These are phyloP conservation scores for Termitomyces sp. DNA, from an alignment of 768 basidiomycete species.

Conservation along the genomic window DNA sequence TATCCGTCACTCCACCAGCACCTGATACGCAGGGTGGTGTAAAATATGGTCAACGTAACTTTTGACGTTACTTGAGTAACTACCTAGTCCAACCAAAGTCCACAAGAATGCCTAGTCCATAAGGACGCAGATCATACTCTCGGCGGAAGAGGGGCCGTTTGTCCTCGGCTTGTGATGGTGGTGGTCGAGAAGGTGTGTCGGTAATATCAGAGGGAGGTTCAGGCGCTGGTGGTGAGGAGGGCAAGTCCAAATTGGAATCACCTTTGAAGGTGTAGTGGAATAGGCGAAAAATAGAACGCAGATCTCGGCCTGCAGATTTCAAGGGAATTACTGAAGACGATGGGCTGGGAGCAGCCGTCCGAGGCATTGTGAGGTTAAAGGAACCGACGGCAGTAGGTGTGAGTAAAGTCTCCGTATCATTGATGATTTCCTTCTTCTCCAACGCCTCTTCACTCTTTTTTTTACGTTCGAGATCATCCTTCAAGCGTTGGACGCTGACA, in stretches of 20 bases:
- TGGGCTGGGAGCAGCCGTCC: slow-evolving; percentile 15
- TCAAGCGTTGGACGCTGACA: slow-evolving; percentile 52
- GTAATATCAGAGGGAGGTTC: slow-evolving; percentile 9
- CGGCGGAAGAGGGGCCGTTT: slow-evolving; percentile 32
- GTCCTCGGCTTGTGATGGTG: slow-evolving; percentile 13
- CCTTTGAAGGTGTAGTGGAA: slow-evolving; percentile 12
- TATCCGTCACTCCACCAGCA: slow-evolving; percentile 1
- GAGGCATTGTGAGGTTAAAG: slow-evolving; percentile 15
- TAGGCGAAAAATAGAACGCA: slow-evolving; percentile 19
- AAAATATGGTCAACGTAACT: slow-evolving; percentile 4
- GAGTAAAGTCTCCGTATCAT: slow-evolving; percentile 10
- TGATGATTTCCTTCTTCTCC: slow-evolving; percentile 10
- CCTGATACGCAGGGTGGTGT: not conserved
- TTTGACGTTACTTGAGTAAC: not conserved
- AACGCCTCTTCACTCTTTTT: slow-evolving; percentile 22
- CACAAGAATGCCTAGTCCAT: slow-evolving; percentile 69
- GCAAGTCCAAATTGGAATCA: not conserved
- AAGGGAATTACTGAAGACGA: slow-evolving; percentile 1
- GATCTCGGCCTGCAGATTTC: slow-evolving; percentile 10
- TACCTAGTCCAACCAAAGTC: slow-evolving; percentile 66
- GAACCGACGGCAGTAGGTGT: not conserved
- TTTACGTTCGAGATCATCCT: slow-evolving; percentile 36
- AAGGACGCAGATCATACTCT: slow-evolving; percentile 70
- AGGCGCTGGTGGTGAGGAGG: slow-evolving; percentile 6
- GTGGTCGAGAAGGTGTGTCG: slow-evolving; percentile 10